These are phyloP conservation scores for Xylariaceae sp. DNA, from an alignment of 2,329 filamentous ascomycete species.

Conservation along the genomic window DNA sequence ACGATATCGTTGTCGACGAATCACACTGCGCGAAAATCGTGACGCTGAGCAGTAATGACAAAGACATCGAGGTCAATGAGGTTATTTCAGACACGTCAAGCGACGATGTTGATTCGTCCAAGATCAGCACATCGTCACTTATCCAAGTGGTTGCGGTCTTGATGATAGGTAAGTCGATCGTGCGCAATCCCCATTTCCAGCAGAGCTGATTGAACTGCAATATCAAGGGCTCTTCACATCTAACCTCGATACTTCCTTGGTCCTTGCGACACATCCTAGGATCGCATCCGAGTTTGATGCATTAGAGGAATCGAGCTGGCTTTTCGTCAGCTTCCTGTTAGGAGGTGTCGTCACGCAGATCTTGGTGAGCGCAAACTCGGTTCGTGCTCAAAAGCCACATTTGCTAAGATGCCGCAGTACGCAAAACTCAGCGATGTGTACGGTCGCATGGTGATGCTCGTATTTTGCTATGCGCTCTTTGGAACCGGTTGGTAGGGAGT, in stretches of 20 bases:
- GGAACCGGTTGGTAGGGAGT: slow-evolving; percentile 42
- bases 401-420: slow-evolving; percentile 33
- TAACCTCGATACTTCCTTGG: slow-evolving; percentile 58
- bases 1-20: neutral
- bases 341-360: slow-evolving; percentile 49
- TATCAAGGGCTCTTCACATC: slow-evolving; percentile 52
- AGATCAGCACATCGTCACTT: slow-evolving; percentile 11
- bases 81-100: neutral
- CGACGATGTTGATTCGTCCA: neutral
- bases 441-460: slow-evolving; percentile 47
- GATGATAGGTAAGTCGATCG: slow-evolving; percentile 11
- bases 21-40: neutral
- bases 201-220: slow-evolving; percentile 1
- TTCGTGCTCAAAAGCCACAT: neutral
- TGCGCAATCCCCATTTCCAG: too few relatives aligned
- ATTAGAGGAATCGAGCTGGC: slow-evolving; percentile 53
- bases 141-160: slow-evolving; percentile 13
- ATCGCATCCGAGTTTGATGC: slow-evolving; percentile 58
- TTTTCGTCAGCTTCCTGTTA: slow-evolving; percentile 49
- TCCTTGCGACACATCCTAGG: slow-evolving; percentile 59
- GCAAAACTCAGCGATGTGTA: slow-evolving; percentile 55
- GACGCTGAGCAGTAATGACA: neutral
- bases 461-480: slow-evolving; percentile 47
- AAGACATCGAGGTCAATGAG: slow-evolving; percentile 13
- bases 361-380: slow-evolving; percentile 36